phyloP scores from a whole-genome alignment of 2,329 filamentous ascomycete genomes.

The Knufia petricola region DNA sequence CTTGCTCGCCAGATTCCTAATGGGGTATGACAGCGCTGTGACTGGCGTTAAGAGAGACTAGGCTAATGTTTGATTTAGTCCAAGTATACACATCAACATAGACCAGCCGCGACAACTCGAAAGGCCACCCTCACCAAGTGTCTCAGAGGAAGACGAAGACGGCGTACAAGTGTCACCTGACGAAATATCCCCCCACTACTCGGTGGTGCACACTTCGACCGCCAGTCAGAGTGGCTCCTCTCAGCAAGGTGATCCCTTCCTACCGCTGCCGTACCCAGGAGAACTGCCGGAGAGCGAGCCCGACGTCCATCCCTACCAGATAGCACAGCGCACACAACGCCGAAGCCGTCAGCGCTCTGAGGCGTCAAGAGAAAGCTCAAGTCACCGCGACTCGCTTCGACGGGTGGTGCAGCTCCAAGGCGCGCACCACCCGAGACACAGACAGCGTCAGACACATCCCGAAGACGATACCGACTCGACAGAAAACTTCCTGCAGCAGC shows the following conservation, averaged over 20 bases:
- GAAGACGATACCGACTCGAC: slow-evolving; percentile 46
- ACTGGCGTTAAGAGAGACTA: neutral
- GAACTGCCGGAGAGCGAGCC: slow-evolving; percentile 33
- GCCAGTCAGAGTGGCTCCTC: slow-evolving; percentile 22
- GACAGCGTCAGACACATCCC: slow-evolving; percentile 29
- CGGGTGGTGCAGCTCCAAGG: slow-evolving; percentile 8
- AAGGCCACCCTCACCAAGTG: slow-evolving; percentile 31
- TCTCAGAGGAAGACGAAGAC: slow-evolving; percentile 36
- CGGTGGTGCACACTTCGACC: slow-evolving; percentile 17
- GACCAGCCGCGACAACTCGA: slow-evolving; percentile 32
- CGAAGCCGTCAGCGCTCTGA: slow-evolving; percentile 3
- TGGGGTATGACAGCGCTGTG: slow-evolving; percentile 18
- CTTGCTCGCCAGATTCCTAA: slow-evolving; percentile 20
- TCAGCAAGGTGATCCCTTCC: slow-evolving; percentile 21
- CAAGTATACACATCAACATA: slow-evolving; percentile 34
- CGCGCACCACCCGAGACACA: slow-evolving; percentile 22
- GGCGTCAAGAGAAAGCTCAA: slow-evolving; percentile 7
- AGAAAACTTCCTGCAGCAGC: slow-evolving; percentile 46
- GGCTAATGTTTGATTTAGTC: slow-evolving; percentile 13
- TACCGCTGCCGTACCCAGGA: slow-evolving; percentile 33
- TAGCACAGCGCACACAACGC: slow-evolving; percentile 4
- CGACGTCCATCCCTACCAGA: slow-evolving; percentile 34
- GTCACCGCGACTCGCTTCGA: slow-evolving; percentile 1
- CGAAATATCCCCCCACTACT: slow-evolving; percentile 19
- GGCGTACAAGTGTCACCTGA: slow-evolving; percentile 34